phyloP scores from a whole-genome alignment of 768 basidiomycete species.

The Macrolepiota fuliginosa region DNA sequence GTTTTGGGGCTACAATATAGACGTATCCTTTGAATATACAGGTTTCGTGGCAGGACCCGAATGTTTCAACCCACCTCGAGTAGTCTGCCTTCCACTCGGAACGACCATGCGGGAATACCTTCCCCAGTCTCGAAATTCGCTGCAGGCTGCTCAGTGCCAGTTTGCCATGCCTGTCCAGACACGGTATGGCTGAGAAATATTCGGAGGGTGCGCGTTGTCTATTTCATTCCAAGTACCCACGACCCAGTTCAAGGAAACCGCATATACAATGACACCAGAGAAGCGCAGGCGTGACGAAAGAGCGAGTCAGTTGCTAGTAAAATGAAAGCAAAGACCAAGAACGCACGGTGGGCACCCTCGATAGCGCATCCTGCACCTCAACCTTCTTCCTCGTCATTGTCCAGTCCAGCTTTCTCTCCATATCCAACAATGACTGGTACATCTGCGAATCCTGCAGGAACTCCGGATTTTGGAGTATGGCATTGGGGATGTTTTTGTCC shows the following conservation, averaged over 20 bases:
- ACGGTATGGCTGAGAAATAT: conserved; percentile 88
- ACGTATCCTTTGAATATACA: not conserved
- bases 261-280: too few relatives aligned
- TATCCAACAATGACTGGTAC: conserved; percentile 83
- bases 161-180: conserved; percentile 85
- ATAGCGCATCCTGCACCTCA: conserved; percentile 88
- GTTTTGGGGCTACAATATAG: conserved; percentile 47
- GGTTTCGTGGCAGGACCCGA: not conserved
- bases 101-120: conserved; percentile 85
- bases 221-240: not conserved
- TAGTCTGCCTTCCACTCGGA: conserved; percentile 85
- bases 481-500: conserved; percentile 77
- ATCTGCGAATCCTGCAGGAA: conserved; percentile 81
- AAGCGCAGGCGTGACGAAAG: not conserved
- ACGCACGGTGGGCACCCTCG: conserved; percentile 66
- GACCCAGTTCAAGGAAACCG: not conserved
- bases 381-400: conserved; percentile 87
- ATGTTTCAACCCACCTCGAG: conserved; percentile 56
- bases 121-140: conserved; percentile 78
- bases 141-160: conserved; percentile 42
- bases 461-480: conserved; percentile 67
- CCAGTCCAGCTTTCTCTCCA: conserved; percentile 94
- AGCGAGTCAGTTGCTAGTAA: not conserved
- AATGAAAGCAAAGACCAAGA: not conserved
- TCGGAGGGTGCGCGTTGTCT: conserved; percentile 83